Percentiles rank a stretch among this genome's conserved stretches.
phyloP scores from a whole-genome alignment of 495 filamentous ascomycete species.

The Articulospora tetracladia region DNA sequence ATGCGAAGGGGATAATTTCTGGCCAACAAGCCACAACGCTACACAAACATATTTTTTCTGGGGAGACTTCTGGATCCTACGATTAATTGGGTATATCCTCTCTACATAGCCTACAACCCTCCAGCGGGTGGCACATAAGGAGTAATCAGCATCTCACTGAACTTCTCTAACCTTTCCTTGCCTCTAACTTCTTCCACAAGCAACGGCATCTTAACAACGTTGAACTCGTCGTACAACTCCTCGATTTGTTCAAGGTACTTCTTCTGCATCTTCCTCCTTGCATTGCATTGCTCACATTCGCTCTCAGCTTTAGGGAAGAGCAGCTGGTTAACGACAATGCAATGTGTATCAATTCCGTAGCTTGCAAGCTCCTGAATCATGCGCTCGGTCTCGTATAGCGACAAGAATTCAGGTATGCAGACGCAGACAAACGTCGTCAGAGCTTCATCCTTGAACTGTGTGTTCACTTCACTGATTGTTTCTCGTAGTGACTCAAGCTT shows the following conservation, averaged over 20 bases:
- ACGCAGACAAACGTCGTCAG: constrained; percentile 98
- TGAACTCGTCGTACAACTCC: constrained; percentile 98
- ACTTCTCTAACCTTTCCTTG: constrained; percentile 88
- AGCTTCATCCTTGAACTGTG: constrained; percentile 94
- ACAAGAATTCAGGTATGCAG: constrained; percentile 96
- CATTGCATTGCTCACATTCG: constrained; percentile 92
- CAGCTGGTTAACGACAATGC: constrained; percentile 97
- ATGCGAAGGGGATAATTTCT: too few relatives aligned
- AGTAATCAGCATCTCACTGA: constrained; percentile 88
- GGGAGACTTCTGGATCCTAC: too few relatives aligned
- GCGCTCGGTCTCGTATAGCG: constrained; percentile 96
- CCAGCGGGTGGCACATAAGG: constrained; percentile 76
- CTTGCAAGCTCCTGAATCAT: constrained; percentile 97
- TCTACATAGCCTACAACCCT: constrained; percentile 19
- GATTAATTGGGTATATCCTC: too few relatives aligned
- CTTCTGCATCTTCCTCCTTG: constrained; percentile 96
- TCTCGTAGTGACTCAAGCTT: constrained; percentile 91
- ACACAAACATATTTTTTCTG: too few relatives aligned
- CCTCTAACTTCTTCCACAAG: constrained; percentile 93
- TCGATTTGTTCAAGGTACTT: constrained; percentile 99
- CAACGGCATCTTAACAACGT: constrained; percentile 96
- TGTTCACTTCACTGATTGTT: constrained; percentile 93
- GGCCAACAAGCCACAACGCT: too few relatives aligned
- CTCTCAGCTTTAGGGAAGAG: constrained; percentile 86
- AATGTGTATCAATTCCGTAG: constrained; percentile 94